These are phyloP conservation scores for Anaeromyces robustus DNA, from an alignment of 192 early-diverging fungal species.

Conservation along the genomic window DNA sequence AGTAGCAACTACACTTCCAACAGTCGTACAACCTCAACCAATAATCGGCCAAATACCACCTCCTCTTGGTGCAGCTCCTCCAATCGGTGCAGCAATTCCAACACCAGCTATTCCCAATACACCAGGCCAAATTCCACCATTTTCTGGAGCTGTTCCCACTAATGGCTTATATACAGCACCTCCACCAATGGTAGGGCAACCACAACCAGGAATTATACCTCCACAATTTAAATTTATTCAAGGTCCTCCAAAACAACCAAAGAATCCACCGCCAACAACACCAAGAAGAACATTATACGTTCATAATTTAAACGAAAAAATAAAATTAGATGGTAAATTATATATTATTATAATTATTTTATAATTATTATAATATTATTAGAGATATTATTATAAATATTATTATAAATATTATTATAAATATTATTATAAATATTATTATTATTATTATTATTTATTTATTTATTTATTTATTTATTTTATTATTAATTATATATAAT, in stretches of 20 bases:
- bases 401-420: background rate
- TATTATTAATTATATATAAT: too few relatives aligned
- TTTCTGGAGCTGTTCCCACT: background rate
- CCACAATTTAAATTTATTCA: background rate
- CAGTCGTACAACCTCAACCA: too few relatives aligned
- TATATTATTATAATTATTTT: too few relatives aligned
- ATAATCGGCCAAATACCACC: background rate
- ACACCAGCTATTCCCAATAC: background rate
- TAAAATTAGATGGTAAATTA: constrained; percentile 41
- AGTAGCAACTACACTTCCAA: too few relatives aligned
- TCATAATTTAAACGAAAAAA: constrained; percentile 66
- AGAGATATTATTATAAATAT: background rate
- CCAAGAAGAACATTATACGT: constrained; percentile 62
- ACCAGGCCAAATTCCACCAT: background rate
- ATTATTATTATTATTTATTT: background rate
- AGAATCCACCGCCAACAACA: constrained; percentile 41
- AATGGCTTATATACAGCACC: background rate
- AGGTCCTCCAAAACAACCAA: constrained; percentile 10
- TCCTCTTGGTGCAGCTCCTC: background rate
- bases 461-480: too few relatives aligned
- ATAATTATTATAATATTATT: background rate
- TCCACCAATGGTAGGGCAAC: background rate
- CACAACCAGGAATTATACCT: background rate
- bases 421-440: background rate
- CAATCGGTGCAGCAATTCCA: too few relatives aligned